Evolutionary conservation across 2,329 filamentous ascomycete species (phyloP), one percentile per base, ranked within the genome.

Genomic region (Emergomyces orientalis): DNA sequence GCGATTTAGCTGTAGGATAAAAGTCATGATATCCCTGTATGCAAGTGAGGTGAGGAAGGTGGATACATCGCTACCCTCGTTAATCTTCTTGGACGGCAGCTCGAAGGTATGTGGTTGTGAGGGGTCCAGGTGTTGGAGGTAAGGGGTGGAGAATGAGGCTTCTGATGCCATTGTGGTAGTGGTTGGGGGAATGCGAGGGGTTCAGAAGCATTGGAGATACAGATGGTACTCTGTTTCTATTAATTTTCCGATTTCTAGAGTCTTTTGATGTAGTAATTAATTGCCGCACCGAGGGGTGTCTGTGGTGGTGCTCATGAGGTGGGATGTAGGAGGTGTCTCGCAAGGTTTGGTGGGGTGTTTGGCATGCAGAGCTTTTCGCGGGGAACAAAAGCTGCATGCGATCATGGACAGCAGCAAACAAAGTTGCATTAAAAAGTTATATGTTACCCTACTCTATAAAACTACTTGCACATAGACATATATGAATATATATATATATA

Each of bases 1-100:
- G 63, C 88, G 86, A 74, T 96, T 97, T 58, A 99, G 86, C 77
- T 97, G 94, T 67, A 96, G 81, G 56, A 97, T 79, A 74, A 96
- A 97, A 56, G 85, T 83, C 75, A 90, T 88, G 61, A 99, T 89
- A 72, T 97, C 91, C 63, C 86, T 83, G 77, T 97, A 97, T 54
- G 91, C 94, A 68, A 84, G 85, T 58, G 90, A 91, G 9, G 82
- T 83, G 61, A 96, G 84, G 75, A 97, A 99, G 66, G 83, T 84
- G 25, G 84, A 75, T 62, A 99, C 89, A 80, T 97, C 91, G 64
- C 87, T 79, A 63, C 88, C 88, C 70, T 94, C 89, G 76, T 96
- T 83, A 77, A 99, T 99, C 71, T 82, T 82, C 76, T 97, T 99
- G 63, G 74, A 72, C 0, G 94, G 94, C 51, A 79, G 78, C 60